phyloP scores from a whole-genome alignment of 2,329 filamentous ascomycete genomes.

The Stenocarpella maydis region DNA sequence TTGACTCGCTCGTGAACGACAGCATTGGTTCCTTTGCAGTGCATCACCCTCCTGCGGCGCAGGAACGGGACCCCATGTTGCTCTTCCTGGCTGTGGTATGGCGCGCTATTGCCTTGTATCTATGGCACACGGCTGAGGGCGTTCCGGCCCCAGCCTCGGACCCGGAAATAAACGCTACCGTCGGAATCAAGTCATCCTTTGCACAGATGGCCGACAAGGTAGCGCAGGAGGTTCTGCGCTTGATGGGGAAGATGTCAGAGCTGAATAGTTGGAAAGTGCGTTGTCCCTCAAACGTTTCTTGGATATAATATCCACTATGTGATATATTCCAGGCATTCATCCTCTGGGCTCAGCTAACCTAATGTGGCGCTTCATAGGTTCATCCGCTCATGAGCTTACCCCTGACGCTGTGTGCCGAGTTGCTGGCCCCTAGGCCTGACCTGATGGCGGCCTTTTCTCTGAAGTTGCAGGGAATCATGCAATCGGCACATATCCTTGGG shows the following conservation, averaged over 20 bases:
- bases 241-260: slow-evolving; percentile 5
- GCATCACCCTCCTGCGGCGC: slow-evolving; percentile 35
- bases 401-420: neutral
- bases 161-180: neutral
- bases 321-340: too few species aligned
- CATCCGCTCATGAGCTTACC: slow-evolving; percentile 19
- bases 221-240: neutral
- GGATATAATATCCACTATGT: too few species aligned
- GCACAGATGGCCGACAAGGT: neutral
- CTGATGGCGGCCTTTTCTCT: neutral
- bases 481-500: slow-evolving; percentile 1
- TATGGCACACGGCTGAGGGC: neutral
- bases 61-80: slow-evolving; percentile 39
- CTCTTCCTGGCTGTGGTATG: slow-evolving; percentile 40
- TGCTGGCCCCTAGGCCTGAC: neutral
- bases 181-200: neutral
- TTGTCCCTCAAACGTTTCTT: neutral
- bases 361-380: neutral
- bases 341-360: neutral
- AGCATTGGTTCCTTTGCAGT: slow-evolving; percentile 31
- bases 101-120: neutral
- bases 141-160: neutral
- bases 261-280: slow-evolving; percentile 19
- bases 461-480: neutral
- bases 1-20: slow-evolving; percentile 37